phyloP scores from a whole-genome alignment of 257 asterid species.

The Capsicum chinense region DNA sequence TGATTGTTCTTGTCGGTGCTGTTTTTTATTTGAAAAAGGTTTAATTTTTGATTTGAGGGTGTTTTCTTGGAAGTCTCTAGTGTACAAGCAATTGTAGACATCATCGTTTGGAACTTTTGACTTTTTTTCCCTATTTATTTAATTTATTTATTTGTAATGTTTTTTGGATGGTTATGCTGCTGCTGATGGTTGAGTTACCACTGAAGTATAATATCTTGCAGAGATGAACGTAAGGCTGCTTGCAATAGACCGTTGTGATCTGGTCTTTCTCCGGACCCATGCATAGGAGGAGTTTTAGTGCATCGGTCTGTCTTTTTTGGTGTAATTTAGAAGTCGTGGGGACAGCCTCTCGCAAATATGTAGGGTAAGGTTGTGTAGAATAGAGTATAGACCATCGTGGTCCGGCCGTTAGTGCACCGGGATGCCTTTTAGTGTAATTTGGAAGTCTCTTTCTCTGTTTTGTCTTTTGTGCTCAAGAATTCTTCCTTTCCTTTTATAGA shows the following conservation, averaged over 20 bases:
- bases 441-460: constrained; percentile 4
- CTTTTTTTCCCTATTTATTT: constrained; percentile 18
- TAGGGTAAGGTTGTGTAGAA: no score
- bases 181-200: constrained; percentile 27
- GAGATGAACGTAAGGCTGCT: no score
- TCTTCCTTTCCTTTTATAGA: constrained; percentile 20
- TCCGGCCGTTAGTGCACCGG: no score
- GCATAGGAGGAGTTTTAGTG: no score
- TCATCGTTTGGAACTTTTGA: constrained; percentile 35
- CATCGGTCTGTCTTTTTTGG: no score
- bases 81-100: constrained; percentile 35
- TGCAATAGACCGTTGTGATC: no score
- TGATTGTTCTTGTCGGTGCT: constrained; percentile 23
- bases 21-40: neutral
- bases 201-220: neutral
- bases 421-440: neutral
- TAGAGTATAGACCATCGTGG: no score
- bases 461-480: constrained; percentile 25
- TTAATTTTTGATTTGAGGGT: neutral
- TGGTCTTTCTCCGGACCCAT: no score
- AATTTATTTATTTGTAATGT: neutral
- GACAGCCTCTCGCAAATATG: no score
- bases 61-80: constrained; percentile 27
- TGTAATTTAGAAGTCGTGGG: no score
- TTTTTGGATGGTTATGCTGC: constrained; percentile 28